Evolutionary conservation across 1,284 basidiomycete genomes (phyloP), one percentile per base, ranked within the genome.

Genomic region (Ganoderma leucocontextum): DNA sequence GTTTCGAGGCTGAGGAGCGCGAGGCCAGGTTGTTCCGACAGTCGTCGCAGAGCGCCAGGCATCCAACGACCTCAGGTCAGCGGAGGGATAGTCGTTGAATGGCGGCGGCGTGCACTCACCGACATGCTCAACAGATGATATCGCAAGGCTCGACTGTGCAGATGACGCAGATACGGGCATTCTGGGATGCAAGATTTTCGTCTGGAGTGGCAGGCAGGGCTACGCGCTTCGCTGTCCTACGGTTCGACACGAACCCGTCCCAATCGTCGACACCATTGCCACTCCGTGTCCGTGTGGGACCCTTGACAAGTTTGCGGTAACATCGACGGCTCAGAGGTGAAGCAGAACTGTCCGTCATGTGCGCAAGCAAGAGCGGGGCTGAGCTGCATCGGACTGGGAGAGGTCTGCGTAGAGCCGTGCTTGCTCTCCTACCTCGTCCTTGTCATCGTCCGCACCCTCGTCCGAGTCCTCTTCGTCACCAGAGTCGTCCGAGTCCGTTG

Each of bases 91-190:
- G 15, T 29, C 4, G 33, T 39, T 36, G 17, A 13, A 17, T 25
- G 64, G 25, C 42, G 7, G 25, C 33, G 60, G 29, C 38, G 15
- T 53, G 42, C 25, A 82, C 89, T 74, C 73, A 90, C 89, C 91
- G 86, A 78, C 91, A 93, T 25, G 91, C 92, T 92, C 91, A 93
- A 74, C 91, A 93, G 62, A 93, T 91, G 64, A 93, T 86, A 73
- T 91, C 87, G 58, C 92, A 81, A 29, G 84, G 81, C 72, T 91
- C 89, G 19, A 82, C 81, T 19, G 89, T 91, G 74, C 91, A 93
- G 63, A 93, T 85, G 3, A 93, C 91, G 76, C 91, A 94, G 68
- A 82, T 84, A 64, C 82, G 80, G 68, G 85, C 79, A 62, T 75
- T 76, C 64, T 85, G 83, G 47, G 78, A 79, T 0, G 67, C 64